phyloP scores from a whole-genome alignment of 2,329 filamentous ascomycete genomes.

The Penicillium sp. region DNA sequence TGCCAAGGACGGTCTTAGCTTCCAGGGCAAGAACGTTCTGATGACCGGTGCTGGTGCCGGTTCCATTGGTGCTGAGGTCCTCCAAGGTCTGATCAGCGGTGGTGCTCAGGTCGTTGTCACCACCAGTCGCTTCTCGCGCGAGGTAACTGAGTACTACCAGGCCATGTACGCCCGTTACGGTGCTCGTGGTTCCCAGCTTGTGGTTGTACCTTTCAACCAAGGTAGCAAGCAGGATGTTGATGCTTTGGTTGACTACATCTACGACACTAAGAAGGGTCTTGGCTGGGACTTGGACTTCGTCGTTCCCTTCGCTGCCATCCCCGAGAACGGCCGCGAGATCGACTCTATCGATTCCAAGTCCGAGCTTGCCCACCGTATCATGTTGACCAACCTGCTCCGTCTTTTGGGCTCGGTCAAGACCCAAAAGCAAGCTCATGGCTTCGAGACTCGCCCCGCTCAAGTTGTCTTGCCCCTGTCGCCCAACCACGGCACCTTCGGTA shows the following conservation, averaged over 20 bases:
- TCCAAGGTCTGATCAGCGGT: conserved; percentile 93
- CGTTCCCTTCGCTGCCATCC: conserved; percentile 94
- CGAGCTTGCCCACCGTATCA: conserved; percentile 96
- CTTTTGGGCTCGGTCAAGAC: conserved; percentile 87
- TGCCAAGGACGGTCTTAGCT: conserved; percentile 82
- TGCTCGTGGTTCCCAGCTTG: conserved; percentile 89
- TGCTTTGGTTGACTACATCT: conserved; percentile 91
- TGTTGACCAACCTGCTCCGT: conserved; percentile 94
- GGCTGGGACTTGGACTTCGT: conserved; percentile 98
- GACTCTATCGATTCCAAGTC: conserved; percentile 96
- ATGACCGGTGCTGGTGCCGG: conserved; percentile 99
- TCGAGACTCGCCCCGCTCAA: conserved; percentile 93
- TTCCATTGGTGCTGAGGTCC: conserved; percentile 94
- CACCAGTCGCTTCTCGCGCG: conserved; percentile 91
- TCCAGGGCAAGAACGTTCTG: conserved; percentile 90
- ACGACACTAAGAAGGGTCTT: conserved; percentile 91
- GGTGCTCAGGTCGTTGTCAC: conserved; percentile 96
- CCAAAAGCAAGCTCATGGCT: conserved; percentile 82
- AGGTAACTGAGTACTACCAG: conserved; percentile 99
- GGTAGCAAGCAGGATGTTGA: conserved; percentile 98
- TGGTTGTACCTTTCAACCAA: conserved; percentile 98
- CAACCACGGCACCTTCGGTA: conserved; percentile 98
- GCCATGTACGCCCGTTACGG: conserved; percentile 96
- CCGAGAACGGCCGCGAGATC: conserved; percentile 96
- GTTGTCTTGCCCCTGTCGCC: conserved; percentile 94